Evolutionary conservation across 2,329 filamentous ascomycete genomes (phyloP).

Genomic region (Biscogniauxia sp.): DNA sequence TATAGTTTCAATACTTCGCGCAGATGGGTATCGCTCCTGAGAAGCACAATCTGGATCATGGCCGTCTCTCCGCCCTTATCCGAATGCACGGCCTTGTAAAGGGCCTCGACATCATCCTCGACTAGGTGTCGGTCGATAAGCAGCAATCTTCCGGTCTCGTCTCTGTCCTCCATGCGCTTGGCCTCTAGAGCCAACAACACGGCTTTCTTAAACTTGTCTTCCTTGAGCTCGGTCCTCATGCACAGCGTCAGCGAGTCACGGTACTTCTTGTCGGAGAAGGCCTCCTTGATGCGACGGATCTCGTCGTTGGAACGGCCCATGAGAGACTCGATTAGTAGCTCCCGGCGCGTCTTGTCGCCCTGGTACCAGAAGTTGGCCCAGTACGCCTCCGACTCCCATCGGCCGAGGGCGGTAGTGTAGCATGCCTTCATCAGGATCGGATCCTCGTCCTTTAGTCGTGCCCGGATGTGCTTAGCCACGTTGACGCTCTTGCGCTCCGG

Average conservation of each 20-base stretch:
- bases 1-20: constrained; percentile 77
- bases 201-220: constrained; percentile 92
- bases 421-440: constrained; percentile 83
- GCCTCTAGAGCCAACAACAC: constrained; percentile 82
- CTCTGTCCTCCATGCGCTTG: constrained; percentile 76
- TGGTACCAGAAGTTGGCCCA: constrained; percentile 99
- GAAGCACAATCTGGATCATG: constrained; percentile 82
- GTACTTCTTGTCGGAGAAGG: constrained; percentile 92
- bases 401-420: constrained; percentile 84
- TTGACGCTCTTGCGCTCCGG: constrained; percentile 74
- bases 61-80: constrained; percentile 81
- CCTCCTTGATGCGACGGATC: constrained; percentile 79
- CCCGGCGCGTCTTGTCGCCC: constrained; percentile 75
- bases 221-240: constrained; percentile 89
- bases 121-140: constrained; percentile 59
- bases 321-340: constrained; percentile 87
- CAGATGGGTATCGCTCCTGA: constrained; percentile 77
- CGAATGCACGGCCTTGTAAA: constrained; percentile 66
- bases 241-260: constrained; percentile 75
- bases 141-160: constrained; percentile 59
- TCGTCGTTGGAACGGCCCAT: constrained; percentile 91
- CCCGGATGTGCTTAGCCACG: constrained; percentile 80
- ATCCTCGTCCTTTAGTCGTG: constrained; percentile 69
- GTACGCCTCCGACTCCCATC: constrained; percentile 91
- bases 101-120: constrained; percentile 67